Evolutionary conservation across 177 flowering plant genomes (phyloP).

Genomic region (Tripterygium wilfordii): DNA sequence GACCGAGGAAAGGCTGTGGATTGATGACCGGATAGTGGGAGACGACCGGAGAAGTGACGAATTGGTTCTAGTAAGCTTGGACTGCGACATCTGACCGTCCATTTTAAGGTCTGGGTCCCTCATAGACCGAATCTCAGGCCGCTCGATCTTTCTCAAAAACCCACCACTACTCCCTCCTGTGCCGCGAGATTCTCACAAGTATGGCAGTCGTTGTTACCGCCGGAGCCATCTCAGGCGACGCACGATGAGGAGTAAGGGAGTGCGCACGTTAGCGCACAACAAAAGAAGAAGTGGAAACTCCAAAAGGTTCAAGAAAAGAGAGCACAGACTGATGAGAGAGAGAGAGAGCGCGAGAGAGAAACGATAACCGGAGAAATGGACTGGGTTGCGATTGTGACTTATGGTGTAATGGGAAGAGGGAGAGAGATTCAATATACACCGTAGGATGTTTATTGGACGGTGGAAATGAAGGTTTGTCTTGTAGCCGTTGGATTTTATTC

Average conservation of each 20-base stretch:
- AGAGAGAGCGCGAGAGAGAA: constrained; percentile 16
- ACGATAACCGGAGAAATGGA: too few relatives aligned
- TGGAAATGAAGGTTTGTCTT: not conserved
- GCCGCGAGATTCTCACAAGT: constrained; percentile 37
- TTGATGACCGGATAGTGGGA: constrained; percentile 75
- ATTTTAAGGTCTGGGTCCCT: constrained; percentile 12
- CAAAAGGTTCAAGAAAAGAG: not conserved
- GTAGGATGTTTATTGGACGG: constrained; percentile 34
- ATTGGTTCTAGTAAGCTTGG: constrained; percentile 70
- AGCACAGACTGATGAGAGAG: constrained; percentile 17
- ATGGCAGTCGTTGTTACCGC: not conserved
- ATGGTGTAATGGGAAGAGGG: constrained; percentile 9
- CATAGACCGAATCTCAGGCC: constrained; percentile 5
- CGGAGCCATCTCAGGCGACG: constrained; percentile 17
- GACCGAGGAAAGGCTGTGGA: constrained; percentile 60
- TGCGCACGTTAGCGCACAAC: constrained; percentile 18
- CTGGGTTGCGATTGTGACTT: constrained; percentile 13
- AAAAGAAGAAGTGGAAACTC: not conserved
- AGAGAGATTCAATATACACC: constrained; percentile 27
- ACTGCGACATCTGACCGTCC: constrained; percentile 55
- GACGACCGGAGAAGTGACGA: constrained; percentile 90
- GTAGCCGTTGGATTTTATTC: constrained; percentile 30
- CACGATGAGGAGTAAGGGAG: constrained; percentile 16
- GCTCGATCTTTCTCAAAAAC: not conserved
- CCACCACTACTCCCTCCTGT: constrained; percentile 24